Percentiles rank a stretch among this genome's conserved stretches.
phyloP scores from a whole-genome alignment of 1,284 basidiomycete species.

The Irpex sp. region DNA sequence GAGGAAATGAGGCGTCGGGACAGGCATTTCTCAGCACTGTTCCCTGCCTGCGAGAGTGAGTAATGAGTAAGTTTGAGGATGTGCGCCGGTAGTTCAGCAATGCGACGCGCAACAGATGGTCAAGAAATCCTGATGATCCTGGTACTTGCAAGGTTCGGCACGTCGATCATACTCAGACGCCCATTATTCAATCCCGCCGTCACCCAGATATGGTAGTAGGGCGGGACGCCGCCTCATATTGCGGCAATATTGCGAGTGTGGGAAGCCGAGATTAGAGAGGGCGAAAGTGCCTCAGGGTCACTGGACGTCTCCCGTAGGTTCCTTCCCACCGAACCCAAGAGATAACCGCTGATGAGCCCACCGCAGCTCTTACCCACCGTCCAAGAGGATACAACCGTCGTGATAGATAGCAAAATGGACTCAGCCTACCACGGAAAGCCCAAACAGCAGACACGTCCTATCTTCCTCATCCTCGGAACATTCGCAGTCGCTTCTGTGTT shows the following conservation, averaged over 20 bases:
- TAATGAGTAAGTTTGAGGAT: not conserved
- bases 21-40: conserved; percentile 2
- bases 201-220: not conserved
- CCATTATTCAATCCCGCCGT: not conserved
- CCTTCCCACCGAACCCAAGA: not conserved
- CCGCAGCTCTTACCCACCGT: not conserved
- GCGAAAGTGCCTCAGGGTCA: not conserved
- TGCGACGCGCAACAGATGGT: not conserved
- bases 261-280: not conserved
- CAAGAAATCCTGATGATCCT: not conserved
- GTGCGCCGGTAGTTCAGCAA: not conserved
- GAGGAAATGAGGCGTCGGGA: conserved; percentile 3
- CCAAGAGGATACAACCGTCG: not conserved
- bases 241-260: not conserved
- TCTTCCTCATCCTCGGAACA: conserved; percentile 16
- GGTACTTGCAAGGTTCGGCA: not conserved
- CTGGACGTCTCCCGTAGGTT: not conserved
- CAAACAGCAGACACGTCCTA: conserved; percentile 10
- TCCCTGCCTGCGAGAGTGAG: not conserved
- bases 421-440: conserved; percentile 6
- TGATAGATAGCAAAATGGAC: conserved; percentile 6
- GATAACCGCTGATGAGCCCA: not conserved
- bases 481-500: conserved; percentile 16
- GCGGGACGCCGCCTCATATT: not conserved
- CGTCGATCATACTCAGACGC: not conserved